A percentile compares a stretch with the other conserved stretches of the same genome.
Evolutionary conservation across 2,329 filamentous ascomycete species (phyloP).

Genomic region (Fragosphaeria purpurea): DNA sequence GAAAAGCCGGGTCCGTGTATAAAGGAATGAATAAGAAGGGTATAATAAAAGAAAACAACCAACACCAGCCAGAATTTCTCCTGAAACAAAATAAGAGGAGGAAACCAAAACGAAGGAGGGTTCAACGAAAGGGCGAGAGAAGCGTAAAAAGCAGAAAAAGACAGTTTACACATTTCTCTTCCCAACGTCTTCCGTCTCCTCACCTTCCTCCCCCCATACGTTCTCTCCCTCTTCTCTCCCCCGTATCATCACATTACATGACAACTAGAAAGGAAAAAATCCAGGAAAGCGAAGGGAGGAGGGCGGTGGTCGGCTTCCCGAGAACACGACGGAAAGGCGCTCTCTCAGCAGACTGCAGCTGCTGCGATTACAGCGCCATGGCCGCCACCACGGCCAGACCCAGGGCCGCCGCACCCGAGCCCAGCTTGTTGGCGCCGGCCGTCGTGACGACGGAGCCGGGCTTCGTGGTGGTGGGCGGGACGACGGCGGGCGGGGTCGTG

Average conservation of each 20-base stretch:
- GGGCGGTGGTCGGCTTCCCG: neutral
- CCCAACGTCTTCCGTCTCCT: no score
- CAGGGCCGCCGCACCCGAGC: slow-evolving; percentile 8
- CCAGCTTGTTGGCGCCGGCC: slow-evolving; percentile 10
- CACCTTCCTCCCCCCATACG: neutral
- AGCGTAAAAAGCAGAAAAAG: neutral
- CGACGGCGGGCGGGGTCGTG: neutral
- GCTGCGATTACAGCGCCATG: slow-evolving; percentile 12
- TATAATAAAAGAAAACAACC: slow-evolving; percentile 2
- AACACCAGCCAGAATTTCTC: neutral
- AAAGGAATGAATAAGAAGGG: slow-evolving; percentile 10
- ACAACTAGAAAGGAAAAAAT: neutral
- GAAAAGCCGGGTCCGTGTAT: slow-evolving; percentile 4
- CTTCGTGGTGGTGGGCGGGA: neutral
- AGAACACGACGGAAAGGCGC: no score
- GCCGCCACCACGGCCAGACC: slow-evolving; percentile 12
- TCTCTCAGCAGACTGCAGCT: neutral
- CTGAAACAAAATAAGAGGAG: neutral
- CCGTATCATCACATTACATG: no score
- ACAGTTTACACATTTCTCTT: neutral
- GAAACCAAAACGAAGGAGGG: neutral
- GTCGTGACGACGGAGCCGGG: slow-evolving; percentile 3
- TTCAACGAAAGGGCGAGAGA: neutral
- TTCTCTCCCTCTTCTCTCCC: no score
- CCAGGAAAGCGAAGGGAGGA: neutral